Percentiles rank a stretch among this genome's conserved stretches.
Conservation (phyloP, 805 yeast genomes). For the Myxozyma geophila region DNA sequence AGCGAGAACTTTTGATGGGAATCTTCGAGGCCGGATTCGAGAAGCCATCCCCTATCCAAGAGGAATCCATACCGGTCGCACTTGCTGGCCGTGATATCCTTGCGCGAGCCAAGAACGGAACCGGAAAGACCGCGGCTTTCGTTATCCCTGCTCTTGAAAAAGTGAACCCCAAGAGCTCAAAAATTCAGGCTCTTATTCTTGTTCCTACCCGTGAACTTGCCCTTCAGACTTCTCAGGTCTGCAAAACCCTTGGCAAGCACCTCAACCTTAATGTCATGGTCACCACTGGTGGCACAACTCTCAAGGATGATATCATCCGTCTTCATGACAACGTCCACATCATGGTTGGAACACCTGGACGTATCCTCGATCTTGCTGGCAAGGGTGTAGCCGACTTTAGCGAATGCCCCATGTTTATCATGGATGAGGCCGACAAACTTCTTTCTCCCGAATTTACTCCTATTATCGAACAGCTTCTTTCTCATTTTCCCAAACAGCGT, state of each 20-base stretch:
- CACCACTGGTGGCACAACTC: slow-evolving; percentile 95
- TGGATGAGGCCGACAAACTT: slow-evolving; percentile 99
- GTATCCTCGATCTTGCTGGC: slow-evolving; percentile 91
- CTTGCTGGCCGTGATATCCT: slow-evolving; percentile 92
- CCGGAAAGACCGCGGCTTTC: slow-evolving; percentile 98
- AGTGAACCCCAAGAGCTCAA: slow-evolving; percentile 78
- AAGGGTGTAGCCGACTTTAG: slow-evolving; percentile 85
- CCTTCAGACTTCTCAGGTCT: slow-evolving; percentile 95
- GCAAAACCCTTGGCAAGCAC: slow-evolving; percentile 92
- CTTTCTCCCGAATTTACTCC: slow-evolving; percentile 85
- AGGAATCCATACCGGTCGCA: slow-evolving; percentile 95
- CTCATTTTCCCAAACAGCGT: slow-evolving; percentile 74
- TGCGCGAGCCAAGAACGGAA: slow-evolving; percentile 98
- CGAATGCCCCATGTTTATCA: slow-evolving; percentile 83
- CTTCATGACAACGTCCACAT: slow-evolving; percentile 91
- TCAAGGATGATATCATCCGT: slow-evolving; percentile 93
- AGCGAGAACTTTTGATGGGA: slow-evolving; percentile 95
- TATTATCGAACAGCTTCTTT: slow-evolving; percentile 83
- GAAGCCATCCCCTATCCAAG: slow-evolving; percentile 97
- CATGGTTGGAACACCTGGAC: slow-evolving; percentile 96
- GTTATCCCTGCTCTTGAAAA: slow-evolving; percentile 91
- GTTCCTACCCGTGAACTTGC: slow-evolving; percentile 99
- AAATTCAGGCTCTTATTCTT: slow-evolving; percentile 88
- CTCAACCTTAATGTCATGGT: slow-evolving; percentile 87
- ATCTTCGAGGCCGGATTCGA: slow-evolving; percentile 99